Base-by-base conservation (phyloP, 805 yeast species). In the Cyberlindnera maclurae region DNA sequence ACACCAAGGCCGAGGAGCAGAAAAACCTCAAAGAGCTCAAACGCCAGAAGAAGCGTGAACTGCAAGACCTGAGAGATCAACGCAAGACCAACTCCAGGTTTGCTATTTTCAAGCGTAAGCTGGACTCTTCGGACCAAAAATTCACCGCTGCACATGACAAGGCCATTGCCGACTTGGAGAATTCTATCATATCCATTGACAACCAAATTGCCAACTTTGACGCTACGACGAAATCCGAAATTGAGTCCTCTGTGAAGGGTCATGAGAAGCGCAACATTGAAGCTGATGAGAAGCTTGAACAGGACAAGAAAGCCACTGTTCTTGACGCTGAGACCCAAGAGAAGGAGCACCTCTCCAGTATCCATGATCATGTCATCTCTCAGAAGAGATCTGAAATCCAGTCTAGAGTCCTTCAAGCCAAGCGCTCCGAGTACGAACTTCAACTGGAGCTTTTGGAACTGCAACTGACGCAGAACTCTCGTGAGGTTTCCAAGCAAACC, bases 381-480 rank as follows among this genome's bases (percentile, higher is more conserved):
- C 59, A 55, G 37, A 48, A 50, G 36, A 48, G 46, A 29, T 40
- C 39, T 28, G 54, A 48, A 27, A 49, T 55, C 20, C 38, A 50
- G 22, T 33, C 56, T 1, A 49, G 52, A 37, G 57, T 55, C 7
- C 31, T 54, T 4, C 45, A 45, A n/a, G 58, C 59, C 9, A 51
- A 51, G 33, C 50, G 50, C 17, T 49, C 53, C 3, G 58, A 55
- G 37, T 52, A 50, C 29, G 54, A 45, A 22, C 31, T 52, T 9
- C 39, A 49, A 30, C 29, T 52, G 8, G 54, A 55, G 33, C 37
- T 55, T 15, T 36, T 49, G 12, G 46, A 49, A 24, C 31, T 54
- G 13, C 53, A 54, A 38, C 34, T 54, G 34, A 38, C 44, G 10
- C 58, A 55, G 39, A 51, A 43, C 18, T 40, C 39, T 12, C 55